Percentiles rank a stretch among this genome's conserved stretches.
Evolutionary conservation across 192 early-diverging fungal genomes (phyloP).

Genomic region (Gryganskiella cystojenkinii): DNA sequence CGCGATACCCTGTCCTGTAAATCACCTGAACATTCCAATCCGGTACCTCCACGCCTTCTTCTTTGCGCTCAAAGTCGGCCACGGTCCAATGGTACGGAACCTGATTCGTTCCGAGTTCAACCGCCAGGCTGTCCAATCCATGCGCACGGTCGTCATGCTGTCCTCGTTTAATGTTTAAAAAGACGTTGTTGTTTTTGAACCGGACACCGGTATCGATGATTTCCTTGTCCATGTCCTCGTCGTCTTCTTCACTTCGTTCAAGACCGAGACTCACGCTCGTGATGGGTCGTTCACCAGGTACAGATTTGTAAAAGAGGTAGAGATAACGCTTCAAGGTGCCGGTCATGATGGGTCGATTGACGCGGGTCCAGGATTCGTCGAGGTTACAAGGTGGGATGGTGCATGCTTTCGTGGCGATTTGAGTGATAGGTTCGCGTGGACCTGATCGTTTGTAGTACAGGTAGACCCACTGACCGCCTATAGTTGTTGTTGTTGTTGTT

Average conservation of each 20-base stretch:
- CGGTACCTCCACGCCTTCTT: constrained; percentile 14
- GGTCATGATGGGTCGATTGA: constrained; percentile 50
- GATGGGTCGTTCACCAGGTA: constrained; percentile 37
- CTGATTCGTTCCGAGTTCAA: constrained; percentile 32
- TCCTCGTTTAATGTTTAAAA: constrained; percentile 21
- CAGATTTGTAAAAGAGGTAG: constrained; percentile 50
- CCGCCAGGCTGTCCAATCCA: constrained; percentile 35
- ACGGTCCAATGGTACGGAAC: constrained; percentile 29
- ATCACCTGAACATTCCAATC: constrained; percentile 43
- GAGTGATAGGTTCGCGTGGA: constrained; percentile 36
- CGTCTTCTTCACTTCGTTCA: not conserved
- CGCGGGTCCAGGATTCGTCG: constrained; percentile 48
- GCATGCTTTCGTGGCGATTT: constrained; percentile 50
- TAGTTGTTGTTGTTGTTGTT: not conserved
- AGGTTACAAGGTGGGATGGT: constrained; percentile 26
- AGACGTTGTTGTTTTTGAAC: constrained; percentile 38
- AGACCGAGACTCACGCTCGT: constrained; percentile 19
- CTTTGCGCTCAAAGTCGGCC: constrained; percentile 9
- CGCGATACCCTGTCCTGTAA: constrained; percentile 11
- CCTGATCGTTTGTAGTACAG: constrained; percentile 38
- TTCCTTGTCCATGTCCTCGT: constrained; percentile 1
- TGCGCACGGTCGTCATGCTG: not conserved
- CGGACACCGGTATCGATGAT: constrained; percentile 35
- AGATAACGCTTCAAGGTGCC: constrained; percentile 46
- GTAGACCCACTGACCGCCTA: constrained; percentile 52